These are phyloP conservation scores for Ogataea zsoltii DNA, from an alignment of 805 yeast species.

Conservation along the genomic window DNA sequence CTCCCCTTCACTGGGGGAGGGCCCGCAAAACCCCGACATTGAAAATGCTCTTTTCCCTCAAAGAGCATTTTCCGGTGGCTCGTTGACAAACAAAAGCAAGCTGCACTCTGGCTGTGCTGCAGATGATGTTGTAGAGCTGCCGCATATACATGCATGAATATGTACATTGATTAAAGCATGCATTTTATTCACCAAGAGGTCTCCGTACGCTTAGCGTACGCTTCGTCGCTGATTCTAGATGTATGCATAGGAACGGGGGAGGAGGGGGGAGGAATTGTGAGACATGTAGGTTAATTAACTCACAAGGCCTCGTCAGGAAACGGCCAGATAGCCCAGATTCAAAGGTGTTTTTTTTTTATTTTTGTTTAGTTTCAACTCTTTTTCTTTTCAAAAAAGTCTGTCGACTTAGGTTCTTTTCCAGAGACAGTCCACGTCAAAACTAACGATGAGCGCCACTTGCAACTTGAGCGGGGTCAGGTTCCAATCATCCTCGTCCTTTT, in stretches of 20 bases:
- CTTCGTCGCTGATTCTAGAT: slow-evolving; percentile 2
- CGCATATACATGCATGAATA: slow-evolving; percentile 1
- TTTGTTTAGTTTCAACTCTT: neutral
- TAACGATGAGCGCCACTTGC: slow-evolving; percentile 8
- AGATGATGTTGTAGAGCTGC: neutral
- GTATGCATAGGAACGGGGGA: slow-evolving; percentile 4
- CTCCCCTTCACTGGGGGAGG: neutral
- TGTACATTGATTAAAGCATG: neutral
- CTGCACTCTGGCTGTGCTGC: slow-evolving; percentile 3
- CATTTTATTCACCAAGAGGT: neutral
- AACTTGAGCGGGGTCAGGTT: slow-evolving; percentile 4
- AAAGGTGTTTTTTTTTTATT: neutral
- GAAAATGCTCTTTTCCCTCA: too few species aligned
- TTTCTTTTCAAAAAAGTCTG: neutral
- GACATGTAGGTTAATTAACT: neutral
- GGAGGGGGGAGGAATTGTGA: too few species aligned
- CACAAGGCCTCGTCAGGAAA: neutral
- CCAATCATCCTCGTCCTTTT: slow-evolving; percentile 5
- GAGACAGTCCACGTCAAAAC: too few species aligned
- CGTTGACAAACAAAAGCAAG: neutral
- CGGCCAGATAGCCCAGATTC: slow-evolving; percentile 7
- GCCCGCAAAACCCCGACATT: neutral
- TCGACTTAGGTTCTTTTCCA: too few species aligned
- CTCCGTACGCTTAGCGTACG: neutral
- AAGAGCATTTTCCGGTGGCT: too few species aligned